phyloP scores from a whole-genome alignment of 225 moss, liverwort and hornwort genomes.

The Sphagnum tenellum region DNA sequence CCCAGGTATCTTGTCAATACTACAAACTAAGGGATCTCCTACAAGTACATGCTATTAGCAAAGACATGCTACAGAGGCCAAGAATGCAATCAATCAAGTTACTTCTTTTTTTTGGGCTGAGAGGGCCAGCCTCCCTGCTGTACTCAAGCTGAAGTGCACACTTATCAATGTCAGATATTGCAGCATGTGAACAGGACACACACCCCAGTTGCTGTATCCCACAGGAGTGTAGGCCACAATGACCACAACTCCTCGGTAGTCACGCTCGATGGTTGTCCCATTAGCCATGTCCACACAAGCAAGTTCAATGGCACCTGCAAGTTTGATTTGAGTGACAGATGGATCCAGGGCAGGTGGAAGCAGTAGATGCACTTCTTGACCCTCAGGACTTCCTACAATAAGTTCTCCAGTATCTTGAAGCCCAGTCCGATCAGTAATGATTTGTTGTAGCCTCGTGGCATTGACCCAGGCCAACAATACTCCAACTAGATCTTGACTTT shows the following conservation, averaged over 20 bases:
- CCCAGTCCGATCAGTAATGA: constrained; percentile 52
- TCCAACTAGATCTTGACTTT: constrained; percentile 23
- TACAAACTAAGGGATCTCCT: no score
- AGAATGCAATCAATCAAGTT: no score
- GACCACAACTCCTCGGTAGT: constrained; percentile 46
- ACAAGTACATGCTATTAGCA: no score
- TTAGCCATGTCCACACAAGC: constrained; percentile 33
- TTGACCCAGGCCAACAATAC: constrained; percentile 52
- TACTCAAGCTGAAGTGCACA: no score
- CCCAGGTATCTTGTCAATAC: no score
- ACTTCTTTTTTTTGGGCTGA: no score
- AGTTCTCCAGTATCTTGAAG: constrained; percentile 56
- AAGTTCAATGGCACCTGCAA: constrained; percentile 42
- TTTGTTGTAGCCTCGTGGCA: constrained; percentile 37
- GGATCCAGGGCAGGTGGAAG: constrained; percentile 40
- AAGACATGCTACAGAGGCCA: no score
- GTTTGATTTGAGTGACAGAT: constrained; percentile 23
- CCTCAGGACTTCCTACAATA: constrained; percentile 42
- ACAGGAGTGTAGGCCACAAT: constrained; percentile 48
- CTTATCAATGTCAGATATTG: no score
- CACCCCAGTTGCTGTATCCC: constrained; percentile 45
- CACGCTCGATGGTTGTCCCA: constrained; percentile 43
- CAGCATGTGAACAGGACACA: constrained; percentile 6
- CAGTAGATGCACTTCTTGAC: constrained; percentile 43
- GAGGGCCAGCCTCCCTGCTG: no score